Conservation (phyloP, 2,329 filamentous ascomycete species). For the Cercospora brassicicola region DNA sequence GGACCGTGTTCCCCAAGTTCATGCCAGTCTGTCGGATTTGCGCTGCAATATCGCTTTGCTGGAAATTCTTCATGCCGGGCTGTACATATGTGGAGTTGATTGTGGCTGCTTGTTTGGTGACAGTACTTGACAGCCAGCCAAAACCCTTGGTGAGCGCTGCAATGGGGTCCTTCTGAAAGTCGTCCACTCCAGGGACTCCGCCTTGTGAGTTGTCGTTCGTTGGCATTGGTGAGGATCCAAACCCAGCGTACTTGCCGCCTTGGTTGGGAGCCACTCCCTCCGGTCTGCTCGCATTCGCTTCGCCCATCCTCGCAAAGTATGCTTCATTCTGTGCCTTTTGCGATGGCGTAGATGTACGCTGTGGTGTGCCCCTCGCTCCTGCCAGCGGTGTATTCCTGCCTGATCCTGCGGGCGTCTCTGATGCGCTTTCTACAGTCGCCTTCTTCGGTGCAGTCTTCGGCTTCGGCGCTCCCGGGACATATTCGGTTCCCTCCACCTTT, state of each 20-base stretch:
- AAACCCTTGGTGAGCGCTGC: slow-evolving; percentile 88
- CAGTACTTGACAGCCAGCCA: slow-evolving; percentile 86
- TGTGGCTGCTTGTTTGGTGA: slow-evolving; percentile 85
- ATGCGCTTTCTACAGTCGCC: slow-evolving; percentile 29
- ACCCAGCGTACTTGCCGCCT: slow-evolving; percentile 88
- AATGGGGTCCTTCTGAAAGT: slow-evolving; percentile 87
- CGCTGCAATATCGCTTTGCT: slow-evolving; percentile 58
- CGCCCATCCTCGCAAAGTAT: slow-evolving; percentile 84
- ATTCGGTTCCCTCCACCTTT: slow-evolving; percentile 85
- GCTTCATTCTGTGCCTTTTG: slow-evolving; percentile 72
- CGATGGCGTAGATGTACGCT: slow-evolving; percentile 31
- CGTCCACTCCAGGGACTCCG: slow-evolving; percentile 69
- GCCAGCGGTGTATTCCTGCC: slow-evolving; percentile 32
- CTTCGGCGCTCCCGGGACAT: slow-evolving; percentile 58
- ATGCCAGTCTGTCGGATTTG: slow-evolving; percentile 61
- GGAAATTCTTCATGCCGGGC: slow-evolving; percentile 79
- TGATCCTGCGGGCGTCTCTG: slow-evolving; percentile 26
- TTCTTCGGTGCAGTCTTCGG: slow-evolving; percentile 26
- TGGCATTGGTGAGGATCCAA: slow-evolving; percentile 73
- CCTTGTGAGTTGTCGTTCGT: slow-evolving; percentile 37
- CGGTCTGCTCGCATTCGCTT: slow-evolving; percentile 74
- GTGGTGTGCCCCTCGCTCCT: slow-evolving; percentile 22
- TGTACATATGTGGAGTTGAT: slow-evolving; percentile 91
- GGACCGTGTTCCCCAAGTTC: slow-evolving; percentile 58
- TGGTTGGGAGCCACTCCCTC: slow-evolving; percentile 79